Evolutionary conservation across 169 alveolate species (phyloP).

Genomic region (Blepharisma undulans): DNA sequence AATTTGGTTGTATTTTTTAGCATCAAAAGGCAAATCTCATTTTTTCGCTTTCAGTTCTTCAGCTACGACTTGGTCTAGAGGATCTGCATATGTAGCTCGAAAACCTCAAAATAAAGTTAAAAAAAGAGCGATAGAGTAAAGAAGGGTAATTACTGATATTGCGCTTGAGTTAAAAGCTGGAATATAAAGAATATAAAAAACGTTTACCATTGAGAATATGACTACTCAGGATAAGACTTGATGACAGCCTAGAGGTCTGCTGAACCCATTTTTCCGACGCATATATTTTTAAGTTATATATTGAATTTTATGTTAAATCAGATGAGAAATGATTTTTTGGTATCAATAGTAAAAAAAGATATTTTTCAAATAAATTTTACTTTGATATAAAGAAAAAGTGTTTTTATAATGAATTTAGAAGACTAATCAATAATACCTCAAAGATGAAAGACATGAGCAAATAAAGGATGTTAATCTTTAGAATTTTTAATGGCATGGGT

Average conservation of each 20-base stretch:
- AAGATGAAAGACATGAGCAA: too few relatives aligned
- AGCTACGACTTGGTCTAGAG: slow-evolving; percentile 45
- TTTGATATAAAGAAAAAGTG: too few relatives aligned
- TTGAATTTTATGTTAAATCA: not conserved
- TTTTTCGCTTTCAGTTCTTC: not conserved
- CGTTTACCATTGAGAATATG: not conserved
- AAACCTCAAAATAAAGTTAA: slow-evolving; percentile 22
- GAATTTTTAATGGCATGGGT: not conserved
- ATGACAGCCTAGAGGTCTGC: not conserved
- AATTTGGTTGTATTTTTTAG: slow-evolving; percentile 23
- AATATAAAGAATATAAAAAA: not conserved
- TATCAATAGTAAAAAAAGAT: too few relatives aligned
- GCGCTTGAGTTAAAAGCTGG: not conserved
- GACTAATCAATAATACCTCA: too few relatives aligned
- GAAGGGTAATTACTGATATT: not conserved
- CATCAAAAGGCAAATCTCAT: slow-evolving; percentile 35
- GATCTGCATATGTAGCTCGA: slow-evolving; percentile 37
- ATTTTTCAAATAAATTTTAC: too few relatives aligned
- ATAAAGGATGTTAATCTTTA: too few relatives aligned
- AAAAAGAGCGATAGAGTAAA: not conserved
- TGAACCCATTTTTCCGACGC: not conserved
- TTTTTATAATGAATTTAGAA: too few relatives aligned
- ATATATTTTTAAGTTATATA: not conserved
- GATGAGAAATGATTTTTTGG: too few relatives aligned
- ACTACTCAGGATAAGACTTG: not conserved